A percentile compares a stretch with the other conserved stretches of the same genome.
phyloP scores from a whole-genome alignment of 1,139 yeast genomes.

The Debaryomyces sp. region DNA sequence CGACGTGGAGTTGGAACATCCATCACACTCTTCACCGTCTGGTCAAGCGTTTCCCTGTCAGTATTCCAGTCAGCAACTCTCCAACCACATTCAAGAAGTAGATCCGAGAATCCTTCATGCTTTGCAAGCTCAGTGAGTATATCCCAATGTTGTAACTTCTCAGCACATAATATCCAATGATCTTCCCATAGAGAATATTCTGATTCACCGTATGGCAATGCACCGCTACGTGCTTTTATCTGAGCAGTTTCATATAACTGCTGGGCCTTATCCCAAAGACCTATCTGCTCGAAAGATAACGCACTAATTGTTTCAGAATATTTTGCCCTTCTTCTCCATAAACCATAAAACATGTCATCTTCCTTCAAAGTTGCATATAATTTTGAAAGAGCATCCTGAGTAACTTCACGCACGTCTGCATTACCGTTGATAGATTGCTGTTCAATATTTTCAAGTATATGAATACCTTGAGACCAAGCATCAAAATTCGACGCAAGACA shows the following conservation, averaged over 20 bases:
- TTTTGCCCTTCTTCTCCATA: slow-evolving; percentile 96
- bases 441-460: slow-evolving; percentile 77
- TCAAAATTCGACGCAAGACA: slow-evolving; percentile 85
- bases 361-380: slow-evolving; percentile 87
- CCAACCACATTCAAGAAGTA: slow-evolving; percentile 97
- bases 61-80: slow-evolving; percentile 98
- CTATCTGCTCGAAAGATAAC: slow-evolving; percentile 90
- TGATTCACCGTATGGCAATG: slow-evolving; percentile 90
- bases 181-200: slow-evolving; percentile 98
- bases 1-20: slow-evolving; percentile 98
- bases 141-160: slow-evolving; percentile 98
- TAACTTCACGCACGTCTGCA: slow-evolving; percentile 78
- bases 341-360: slow-evolving; percentile 95
- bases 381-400: slow-evolving; percentile 89
- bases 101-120: slow-evolving; percentile 96
- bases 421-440: slow-evolving; percentile 66
- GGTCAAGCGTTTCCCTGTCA: slow-evolving; percentile 92
- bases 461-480: slow-evolving; percentile 90
- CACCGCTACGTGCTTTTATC: slow-evolving; percentile 94
- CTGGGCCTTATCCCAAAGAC: slow-evolving; percentile 93
- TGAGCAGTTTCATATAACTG: slow-evolving; percentile 97
- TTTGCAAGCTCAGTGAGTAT: slow-evolving; percentile 93
- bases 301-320: slow-evolving; percentile 93
- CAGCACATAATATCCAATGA: slow-evolving; percentile 97
- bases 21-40: slow-evolving; percentile 93